Percentiles rank a stretch among this genome's conserved stretches.
phyloP scores from a whole-genome alignment of 2,329 filamentous ascomycete species.

The Botryotinia narcissicola region DNA sequence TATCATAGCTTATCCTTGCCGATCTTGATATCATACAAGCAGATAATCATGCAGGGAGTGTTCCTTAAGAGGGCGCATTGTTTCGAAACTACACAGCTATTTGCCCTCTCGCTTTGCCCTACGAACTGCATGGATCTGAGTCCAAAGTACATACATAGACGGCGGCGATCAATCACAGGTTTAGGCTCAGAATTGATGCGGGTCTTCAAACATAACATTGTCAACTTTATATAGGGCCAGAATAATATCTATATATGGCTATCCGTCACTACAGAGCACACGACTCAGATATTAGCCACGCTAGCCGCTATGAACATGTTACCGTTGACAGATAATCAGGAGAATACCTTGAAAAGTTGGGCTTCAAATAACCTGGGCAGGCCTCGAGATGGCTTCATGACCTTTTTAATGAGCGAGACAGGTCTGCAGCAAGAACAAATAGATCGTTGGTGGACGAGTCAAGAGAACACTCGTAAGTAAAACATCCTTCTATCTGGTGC shows the following conservation, averaged over 20 bases:
- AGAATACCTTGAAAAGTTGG: constrained; percentile 25
- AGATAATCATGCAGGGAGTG: neutral
- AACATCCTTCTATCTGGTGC: neutral
- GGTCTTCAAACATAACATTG: neutral
- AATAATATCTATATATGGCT: neutral
- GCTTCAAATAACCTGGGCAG: constrained; percentile 21
- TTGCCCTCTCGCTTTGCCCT: constrained; percentile 24
- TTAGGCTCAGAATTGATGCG: neutral
- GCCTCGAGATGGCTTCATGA: constrained; percentile 20
- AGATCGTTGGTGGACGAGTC: constrained; percentile 25
- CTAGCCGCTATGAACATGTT: constrained; percentile 18
- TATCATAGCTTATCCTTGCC: neutral
- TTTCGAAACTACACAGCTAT: constrained; percentile 17
- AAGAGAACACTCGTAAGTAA: constrained; percentile 15
- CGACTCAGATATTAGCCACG: neutral
- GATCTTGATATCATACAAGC: neutral
- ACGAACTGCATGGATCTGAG: neutral
- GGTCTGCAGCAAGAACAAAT: constrained; percentile 27
- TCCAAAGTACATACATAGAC: neutral
- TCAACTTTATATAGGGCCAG: neutral
- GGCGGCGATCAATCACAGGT: neutral
- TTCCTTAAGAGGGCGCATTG: constrained; percentile 20
- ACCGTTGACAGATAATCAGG: constrained; percentile 24
- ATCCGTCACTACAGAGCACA: neutral
- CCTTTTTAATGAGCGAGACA: constrained; percentile 22